phyloP scores from a whole-genome alignment of 305 asterid genomes.

The Fraxinus greggii region DNA sequence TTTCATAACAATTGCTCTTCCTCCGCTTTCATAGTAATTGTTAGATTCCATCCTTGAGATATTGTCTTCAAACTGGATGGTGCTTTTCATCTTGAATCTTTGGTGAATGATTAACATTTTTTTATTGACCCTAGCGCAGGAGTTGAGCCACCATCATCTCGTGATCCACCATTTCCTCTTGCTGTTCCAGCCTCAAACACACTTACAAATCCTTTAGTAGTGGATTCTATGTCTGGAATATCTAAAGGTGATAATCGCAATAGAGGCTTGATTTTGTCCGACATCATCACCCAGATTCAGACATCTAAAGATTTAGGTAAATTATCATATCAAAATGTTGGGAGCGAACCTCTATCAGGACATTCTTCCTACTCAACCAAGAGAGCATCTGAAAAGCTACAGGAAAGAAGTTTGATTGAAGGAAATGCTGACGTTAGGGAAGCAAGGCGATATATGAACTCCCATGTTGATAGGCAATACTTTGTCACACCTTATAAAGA shows the following conservation, averaged over 20 bases:
- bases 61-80: background rate
- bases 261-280: constrained; percentile 85
- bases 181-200: constrained; percentile 95
- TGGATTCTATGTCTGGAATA: constrained; percentile 55
- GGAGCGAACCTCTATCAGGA: constrained; percentile 54
- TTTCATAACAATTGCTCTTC: background rate
- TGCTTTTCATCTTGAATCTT: constrained; percentile 17
- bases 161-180: constrained; percentile 98
- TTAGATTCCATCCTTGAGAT: constrained; percentile 12
- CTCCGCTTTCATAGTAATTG: constrained; percentile 18
- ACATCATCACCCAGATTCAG: constrained; percentile 90
- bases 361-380: constrained; percentile 67
- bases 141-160: constrained; percentile 98
- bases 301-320: constrained; percentile 84
- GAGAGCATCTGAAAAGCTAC: constrained; percentile 77
- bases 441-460: constrained; percentile 59
- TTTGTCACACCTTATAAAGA: constrained; percentile 63
- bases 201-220: constrained; percentile 49
- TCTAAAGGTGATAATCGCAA: constrained; percentile 71
- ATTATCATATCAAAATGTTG: constrained; percentile 58
- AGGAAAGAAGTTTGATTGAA: constrained; percentile 61
- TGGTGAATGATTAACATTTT: constrained; percentile 49
- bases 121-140: constrained; percentile 94
- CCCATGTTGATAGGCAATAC: constrained; percentile 68
- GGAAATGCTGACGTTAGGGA: constrained; percentile 75